phyloP scores from a whole-genome alignment of 179 eudicot species.

The Silene vulgaris region DNA sequence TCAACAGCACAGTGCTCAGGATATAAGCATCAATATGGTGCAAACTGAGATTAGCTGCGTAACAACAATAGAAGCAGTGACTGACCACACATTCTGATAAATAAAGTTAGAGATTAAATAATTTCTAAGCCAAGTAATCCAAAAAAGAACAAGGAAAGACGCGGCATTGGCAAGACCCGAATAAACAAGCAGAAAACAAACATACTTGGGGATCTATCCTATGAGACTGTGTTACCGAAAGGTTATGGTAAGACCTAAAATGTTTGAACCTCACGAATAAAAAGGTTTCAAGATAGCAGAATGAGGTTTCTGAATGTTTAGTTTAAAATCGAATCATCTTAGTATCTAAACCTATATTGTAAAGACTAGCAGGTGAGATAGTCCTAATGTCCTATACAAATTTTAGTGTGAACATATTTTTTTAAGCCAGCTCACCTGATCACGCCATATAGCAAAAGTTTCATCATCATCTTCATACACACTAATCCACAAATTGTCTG shows the following conservation, averaged over 20 bases:
- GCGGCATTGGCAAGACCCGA: not conserved
- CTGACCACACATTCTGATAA: not conserved
- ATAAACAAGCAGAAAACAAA: not conserved
- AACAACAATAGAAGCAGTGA: constrained; percentile 4
- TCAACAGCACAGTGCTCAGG: not conserved
- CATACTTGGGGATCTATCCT: not conserved
- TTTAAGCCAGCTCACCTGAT: constrained; percentile 46
- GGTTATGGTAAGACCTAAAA: not conserved
- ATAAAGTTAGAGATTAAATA: not conserved
- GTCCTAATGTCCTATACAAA: not conserved
- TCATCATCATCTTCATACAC: constrained; percentile 90
- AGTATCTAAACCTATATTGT: not conserved
- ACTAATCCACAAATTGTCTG: constrained; percentile 74
- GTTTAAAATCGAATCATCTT: not conserved
- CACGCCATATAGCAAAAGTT: constrained; percentile 80
- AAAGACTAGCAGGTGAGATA: not conserved
- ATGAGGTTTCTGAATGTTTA: not conserved
- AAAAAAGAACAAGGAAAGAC: not conserved
- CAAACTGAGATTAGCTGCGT: not conserved
- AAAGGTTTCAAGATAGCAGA: not conserved
- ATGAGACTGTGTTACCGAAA: not conserved
- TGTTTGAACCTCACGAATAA: not conserved
- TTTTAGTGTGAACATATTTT: not conserved
- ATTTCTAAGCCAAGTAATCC: not conserved
- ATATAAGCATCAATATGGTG: constrained; percentile 11